A percentile compares a stretch with the other conserved stretches of the same genome.
Evolutionary conservation across 192 early-diverging fungal genomes (phyloP).

Genomic region (Coemansia sp.): DNA sequence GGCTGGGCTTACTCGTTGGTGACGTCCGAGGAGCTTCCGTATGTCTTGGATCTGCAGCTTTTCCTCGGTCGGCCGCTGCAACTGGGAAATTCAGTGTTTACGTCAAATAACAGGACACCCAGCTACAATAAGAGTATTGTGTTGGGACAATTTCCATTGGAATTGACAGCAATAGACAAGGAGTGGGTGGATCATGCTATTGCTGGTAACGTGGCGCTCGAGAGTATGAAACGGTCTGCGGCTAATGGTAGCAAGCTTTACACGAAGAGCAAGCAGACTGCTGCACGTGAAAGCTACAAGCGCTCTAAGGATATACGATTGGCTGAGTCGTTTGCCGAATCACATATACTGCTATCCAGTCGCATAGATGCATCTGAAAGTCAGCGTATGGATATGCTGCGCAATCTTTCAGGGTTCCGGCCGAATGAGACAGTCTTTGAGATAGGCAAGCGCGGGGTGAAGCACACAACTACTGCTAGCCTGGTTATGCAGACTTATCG

Average conservation of each 20-base stretch:
- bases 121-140: conserved; percentile 81
- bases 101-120: conserved; percentile 25
- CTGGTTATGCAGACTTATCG: conserved; percentile 66
- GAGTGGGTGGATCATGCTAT: conserved; percentile 72
- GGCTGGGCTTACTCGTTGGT: conserved; percentile 93
- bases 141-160: conserved; percentile 72
- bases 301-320: conserved; percentile 81
- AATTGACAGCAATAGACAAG: conserved; percentile 65
- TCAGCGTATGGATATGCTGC: conserved; percentile 68
- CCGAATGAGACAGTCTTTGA: conserved; percentile 96
- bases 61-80: conserved; percentile 79
- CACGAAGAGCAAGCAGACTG: conserved; percentile 73
- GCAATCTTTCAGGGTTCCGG: conserved; percentile 74
- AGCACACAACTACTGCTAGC: conserved; percentile 65
- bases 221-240: conserved; percentile 64
- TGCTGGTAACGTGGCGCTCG: conserved; percentile 61
- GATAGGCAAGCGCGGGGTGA: conserved; percentile 80
- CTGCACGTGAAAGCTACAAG: conserved; percentile 82
- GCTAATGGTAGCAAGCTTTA: conserved; percentile 88
- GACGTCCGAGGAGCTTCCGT: conserved; percentile 86
- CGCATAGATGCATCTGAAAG: conserved; percentile 60
- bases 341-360: conserved; percentile 73
- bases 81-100: conserved; percentile 50
- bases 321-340: conserved; percentile 60
- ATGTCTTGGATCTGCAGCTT: conserved; percentile 89